Evolutionary conservation across 2,329 filamentous ascomycete species (phyloP).

Genomic region (Fusarium sambucinum): DNA sequence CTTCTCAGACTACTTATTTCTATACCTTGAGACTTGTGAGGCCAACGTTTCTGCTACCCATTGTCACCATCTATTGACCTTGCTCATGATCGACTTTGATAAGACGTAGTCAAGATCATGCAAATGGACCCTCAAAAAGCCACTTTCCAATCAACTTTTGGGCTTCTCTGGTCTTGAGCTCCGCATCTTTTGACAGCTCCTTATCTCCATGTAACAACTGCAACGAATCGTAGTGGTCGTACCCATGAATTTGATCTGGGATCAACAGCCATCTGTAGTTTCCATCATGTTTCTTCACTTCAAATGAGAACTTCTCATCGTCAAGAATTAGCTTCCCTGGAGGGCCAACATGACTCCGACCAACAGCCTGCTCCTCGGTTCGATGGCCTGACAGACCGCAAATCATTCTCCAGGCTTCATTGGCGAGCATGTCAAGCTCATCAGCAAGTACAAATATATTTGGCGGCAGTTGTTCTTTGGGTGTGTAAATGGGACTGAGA

Average conservation of each 20-base stretch:
- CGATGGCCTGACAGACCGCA: not conserved
- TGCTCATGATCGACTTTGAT: too few species aligned
- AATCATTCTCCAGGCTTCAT: slow-evolving; percentile 26
- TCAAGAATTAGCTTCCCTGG: slow-evolving; percentile 15
- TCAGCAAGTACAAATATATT: slow-evolving; percentile 15
- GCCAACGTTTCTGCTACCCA: too few species aligned
- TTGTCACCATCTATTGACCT: too few species aligned
- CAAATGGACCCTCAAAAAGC: slow-evolving; percentile 48
- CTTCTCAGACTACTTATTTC: too few species aligned
- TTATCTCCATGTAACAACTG: slow-evolving; percentile 12
- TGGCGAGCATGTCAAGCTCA: slow-evolving; percentile 29
- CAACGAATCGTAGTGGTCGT: slow-evolving; percentile 22
- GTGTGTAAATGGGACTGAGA: slow-evolving; percentile 18
- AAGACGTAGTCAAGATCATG: not conserved
- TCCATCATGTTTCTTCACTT: not conserved
- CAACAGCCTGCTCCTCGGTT: not conserved
- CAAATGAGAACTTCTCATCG: slow-evolving; percentile 29
- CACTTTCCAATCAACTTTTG: slow-evolving; percentile 27
- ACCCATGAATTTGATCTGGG: slow-evolving; percentile 32
- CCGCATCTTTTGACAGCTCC: slow-evolving; percentile 6
- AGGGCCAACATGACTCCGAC: not conserved
- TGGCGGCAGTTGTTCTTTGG: slow-evolving; percentile 5
- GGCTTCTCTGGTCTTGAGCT: slow-evolving; percentile 15
- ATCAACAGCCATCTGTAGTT: slow-evolving; percentile 29
- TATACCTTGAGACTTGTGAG: too few species aligned